Conservation (phyloP, 768 basidiomycete genomes). For the Zangia roseola region DNA sequence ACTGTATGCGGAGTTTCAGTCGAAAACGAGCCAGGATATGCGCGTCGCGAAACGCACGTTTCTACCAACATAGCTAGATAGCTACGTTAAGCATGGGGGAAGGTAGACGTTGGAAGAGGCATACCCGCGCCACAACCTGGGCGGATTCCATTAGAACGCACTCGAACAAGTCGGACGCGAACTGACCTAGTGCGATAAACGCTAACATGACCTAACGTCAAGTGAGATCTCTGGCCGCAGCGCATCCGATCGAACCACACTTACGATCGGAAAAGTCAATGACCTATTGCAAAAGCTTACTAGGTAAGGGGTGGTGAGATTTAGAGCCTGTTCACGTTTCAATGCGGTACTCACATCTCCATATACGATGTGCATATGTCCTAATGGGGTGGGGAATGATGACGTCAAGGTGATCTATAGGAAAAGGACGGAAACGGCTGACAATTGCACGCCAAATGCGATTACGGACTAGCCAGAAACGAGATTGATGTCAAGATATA, state of each 20-base stretch:
- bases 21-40: too few species aligned
- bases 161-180: neutral
- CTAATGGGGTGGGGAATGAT: constrained; percentile 15
- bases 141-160: neutral
- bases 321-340: neutral
- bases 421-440: constrained; percentile 2
- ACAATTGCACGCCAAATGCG: constrained; percentile 38
- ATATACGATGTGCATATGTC: constrained; percentile 38
- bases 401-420: neutral
- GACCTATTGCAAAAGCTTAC: constrained; percentile 32
- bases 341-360: constrained; percentile 30
- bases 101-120: neutral
- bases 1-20: constrained; percentile 8
- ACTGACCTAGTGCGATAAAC: constrained; percentile 28
- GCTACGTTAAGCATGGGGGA: constrained; percentile 3
- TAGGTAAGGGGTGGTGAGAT: constrained; percentile 10
- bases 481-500: neutral
- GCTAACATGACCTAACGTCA: constrained; percentile 25
- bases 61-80: constrained; percentile 31
- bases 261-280: constrained; percentile 34
- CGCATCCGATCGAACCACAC: constrained; percentile 2
- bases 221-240: neutral
- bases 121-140: constrained; percentile 32
- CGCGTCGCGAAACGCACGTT: too few species aligned
- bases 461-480: constrained; percentile 27